Percentiles rank a stretch among this genome's conserved stretches.
Evolutionary conservation across 2,329 filamentous ascomycete species (phyloP).

Genomic region (Apiospora arundinis): DNA sequence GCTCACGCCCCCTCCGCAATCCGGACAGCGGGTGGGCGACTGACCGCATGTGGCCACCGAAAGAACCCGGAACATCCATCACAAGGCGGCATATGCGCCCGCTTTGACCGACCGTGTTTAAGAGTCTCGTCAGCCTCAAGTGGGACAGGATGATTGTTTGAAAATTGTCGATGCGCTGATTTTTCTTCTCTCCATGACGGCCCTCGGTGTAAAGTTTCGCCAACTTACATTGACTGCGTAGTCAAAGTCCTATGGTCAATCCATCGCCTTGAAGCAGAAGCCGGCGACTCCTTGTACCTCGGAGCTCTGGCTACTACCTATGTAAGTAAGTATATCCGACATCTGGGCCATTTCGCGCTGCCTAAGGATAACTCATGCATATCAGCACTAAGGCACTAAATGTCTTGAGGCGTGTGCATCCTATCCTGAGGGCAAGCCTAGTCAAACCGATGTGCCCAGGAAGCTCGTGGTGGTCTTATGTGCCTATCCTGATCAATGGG

Average conservation of each 20-base stretch:
- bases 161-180: background rate
- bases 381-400: too few relatives aligned
- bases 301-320: too few relatives aligned
- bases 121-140: background rate
- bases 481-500: background rate
- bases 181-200: background rate
- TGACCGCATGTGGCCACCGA: background rate
- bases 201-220: background rate
- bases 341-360: too few relatives aligned
- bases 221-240: background rate
- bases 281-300: background rate
- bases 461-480: background rate
- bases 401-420: too few relatives aligned
- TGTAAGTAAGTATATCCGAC: too few relatives aligned
- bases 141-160: background rate
- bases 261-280: background rate
- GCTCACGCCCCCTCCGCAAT: background rate
- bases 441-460: background rate
- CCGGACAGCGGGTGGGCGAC: background rate
- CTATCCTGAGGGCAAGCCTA: too few relatives aligned
- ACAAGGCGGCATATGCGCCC: background rate
- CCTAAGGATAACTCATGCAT: too few relatives aligned
- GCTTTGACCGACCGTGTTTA: constrained; percentile 5
- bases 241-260: background rate
- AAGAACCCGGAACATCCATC: background rate